These are phyloP conservation scores for Hypoxylon sp. DNA, from an alignment of 2,329 filamentous ascomycete species.

Conservation along the genomic window DNA sequence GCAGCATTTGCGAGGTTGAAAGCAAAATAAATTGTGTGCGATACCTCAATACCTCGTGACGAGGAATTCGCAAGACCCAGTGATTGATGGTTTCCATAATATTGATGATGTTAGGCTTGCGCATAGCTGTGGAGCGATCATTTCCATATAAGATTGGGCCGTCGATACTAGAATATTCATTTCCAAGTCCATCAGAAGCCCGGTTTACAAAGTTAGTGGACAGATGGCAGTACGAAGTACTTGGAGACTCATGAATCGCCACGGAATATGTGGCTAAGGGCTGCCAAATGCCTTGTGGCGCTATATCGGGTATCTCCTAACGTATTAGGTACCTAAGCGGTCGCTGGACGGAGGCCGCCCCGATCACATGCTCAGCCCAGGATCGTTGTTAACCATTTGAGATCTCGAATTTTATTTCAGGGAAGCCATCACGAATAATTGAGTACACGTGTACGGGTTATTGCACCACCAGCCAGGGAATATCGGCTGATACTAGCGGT, in stretches of 20 bases:
- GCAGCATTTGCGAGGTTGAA: conserved; percentile 9
- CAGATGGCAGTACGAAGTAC: too few relatives aligned
- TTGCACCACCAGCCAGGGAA: conserved; percentile 1
- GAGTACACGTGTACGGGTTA: background rate
- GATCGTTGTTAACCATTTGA: background rate
- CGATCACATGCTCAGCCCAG: background rate
- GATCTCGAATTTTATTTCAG: background rate
- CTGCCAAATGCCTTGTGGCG: background rate
- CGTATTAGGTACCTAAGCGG: background rate
- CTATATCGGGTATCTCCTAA: background rate
- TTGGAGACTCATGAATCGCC: background rate
- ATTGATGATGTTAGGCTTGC: background rate
- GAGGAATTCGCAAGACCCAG: background rate
- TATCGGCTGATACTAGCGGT: background rate
- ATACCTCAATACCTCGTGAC: background rate
- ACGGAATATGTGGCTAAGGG: background rate
- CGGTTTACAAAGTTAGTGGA: too few relatives aligned
- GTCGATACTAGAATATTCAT: background rate
- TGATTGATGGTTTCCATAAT: background rate
- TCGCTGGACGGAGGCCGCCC: background rate
- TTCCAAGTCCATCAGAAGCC: background rate
- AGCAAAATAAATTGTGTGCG: background rate
- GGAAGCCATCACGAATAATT: background rate
- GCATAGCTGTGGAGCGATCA: background rate
- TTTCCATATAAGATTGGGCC: background rate